phyloP scores from a whole-genome alignment of 2,329 filamentous ascomycete genomes.

The Botrytis fragariae region DNA sequence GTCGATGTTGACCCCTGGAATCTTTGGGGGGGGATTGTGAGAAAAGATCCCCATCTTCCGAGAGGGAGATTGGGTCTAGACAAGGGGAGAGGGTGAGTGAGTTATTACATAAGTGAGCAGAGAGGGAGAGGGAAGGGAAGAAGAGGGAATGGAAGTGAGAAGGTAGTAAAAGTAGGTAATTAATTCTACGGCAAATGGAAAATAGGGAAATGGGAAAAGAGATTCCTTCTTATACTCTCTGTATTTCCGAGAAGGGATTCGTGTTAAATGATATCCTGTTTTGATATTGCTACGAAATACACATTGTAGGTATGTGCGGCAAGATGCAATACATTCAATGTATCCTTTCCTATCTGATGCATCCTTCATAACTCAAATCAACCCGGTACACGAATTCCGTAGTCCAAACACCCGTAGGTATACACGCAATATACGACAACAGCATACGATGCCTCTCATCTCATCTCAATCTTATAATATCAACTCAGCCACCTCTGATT shows the following conservation, averaged over 20 bases:
- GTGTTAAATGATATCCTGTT: neutral
- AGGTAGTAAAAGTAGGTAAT: neutral
- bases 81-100: neutral
- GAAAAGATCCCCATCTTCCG: neutral
- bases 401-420: neutral
- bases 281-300: neutral
- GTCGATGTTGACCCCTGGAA: neutral
- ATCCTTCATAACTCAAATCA: neutral
- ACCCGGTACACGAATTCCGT: neutral
- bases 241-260: neutral
- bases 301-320: neutral
- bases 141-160: neutral
- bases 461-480: slow-evolving; percentile 2
- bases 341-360: neutral
- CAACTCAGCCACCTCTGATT: slow-evolving; percentile 14
- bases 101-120: neutral
- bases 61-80: neutral
- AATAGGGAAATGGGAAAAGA: neutral
- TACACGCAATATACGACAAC: neutral
- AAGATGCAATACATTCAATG: neutral
- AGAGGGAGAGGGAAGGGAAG: neutral
- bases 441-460: neutral
- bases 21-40: neutral
- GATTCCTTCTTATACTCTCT: neutral
- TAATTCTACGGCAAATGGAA: neutral